A percentile compares a stretch with the other conserved stretches of the same genome.
Conservation (phyloP, 768 basidiomycete species). For the Psilocybe sp. region DNA sequence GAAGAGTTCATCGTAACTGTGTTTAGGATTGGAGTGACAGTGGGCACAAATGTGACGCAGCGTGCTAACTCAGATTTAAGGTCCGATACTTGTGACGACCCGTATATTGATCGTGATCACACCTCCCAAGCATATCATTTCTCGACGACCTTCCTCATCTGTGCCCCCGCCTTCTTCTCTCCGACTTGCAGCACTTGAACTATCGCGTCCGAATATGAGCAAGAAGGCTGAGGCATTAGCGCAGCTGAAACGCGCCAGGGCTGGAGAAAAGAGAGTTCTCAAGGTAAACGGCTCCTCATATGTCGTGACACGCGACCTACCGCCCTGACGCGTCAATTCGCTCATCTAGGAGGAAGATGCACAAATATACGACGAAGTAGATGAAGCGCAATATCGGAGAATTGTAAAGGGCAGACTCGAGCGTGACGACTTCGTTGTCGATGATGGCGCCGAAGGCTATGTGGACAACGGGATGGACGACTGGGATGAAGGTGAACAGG, state of each 20-base stretch:
- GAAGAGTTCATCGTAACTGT: too few species aligned
- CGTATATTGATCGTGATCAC: not conserved
- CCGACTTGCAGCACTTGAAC: constrained; percentile 31
- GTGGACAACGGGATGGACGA: constrained; percentile 97
- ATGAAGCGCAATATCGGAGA: constrained; percentile 82
- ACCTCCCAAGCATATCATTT: too few species aligned
- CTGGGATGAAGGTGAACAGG: constrained; percentile 64
- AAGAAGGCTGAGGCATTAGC: constrained; percentile 48
- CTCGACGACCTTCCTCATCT: too few species aligned
- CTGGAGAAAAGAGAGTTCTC: constrained; percentile 54
- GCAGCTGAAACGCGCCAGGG: constrained; percentile 57
- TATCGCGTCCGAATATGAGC: constrained; percentile 37
- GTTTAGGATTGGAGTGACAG: not conserved
- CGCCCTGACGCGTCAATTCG: not conserved
- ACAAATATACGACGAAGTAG: constrained; percentile 84
- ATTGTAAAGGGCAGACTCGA: constrained; percentile 84
- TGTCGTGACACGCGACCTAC: not conserved
- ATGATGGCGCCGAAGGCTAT: constrained; percentile 90
- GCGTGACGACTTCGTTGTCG: constrained; percentile 91
- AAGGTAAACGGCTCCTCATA: constrained; percentile 42
- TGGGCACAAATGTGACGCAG: constrained; percentile 7
- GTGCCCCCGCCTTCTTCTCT: not conserved
- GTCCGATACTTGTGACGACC: constrained; percentile 8
- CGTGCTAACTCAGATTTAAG: constrained; percentile 17
- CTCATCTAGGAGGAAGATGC: constrained; percentile 51